These are phyloP conservation scores for Salix brachista DNA, from an alignment of 345 rosid genomes.

Conservation along the genomic window DNA sequence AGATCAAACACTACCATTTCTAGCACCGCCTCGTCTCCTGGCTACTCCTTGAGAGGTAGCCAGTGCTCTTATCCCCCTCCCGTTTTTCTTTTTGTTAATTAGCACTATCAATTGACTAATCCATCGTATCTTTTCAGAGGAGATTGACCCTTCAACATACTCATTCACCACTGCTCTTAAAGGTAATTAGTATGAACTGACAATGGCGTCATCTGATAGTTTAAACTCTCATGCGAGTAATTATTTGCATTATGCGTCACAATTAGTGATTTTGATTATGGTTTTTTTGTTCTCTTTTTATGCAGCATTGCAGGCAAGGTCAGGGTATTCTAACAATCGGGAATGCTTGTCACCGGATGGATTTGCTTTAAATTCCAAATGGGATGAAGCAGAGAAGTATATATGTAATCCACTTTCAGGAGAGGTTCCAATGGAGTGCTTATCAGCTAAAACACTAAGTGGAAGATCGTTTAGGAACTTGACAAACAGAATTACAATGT, in stretches of 20 bases:
- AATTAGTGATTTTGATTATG: background rate
- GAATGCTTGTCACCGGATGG: conserved; percentile 77
- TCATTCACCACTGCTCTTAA: conserved; percentile 82
- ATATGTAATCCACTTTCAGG: conserved; percentile 98
- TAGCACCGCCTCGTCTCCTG: conserved; percentile 96
- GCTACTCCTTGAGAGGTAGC: conserved; percentile 35
- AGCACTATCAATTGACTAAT: background rate
- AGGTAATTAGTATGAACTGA: conserved; percentile 32
- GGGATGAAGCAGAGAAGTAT: conserved; percentile 97
- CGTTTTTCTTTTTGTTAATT: background rate
- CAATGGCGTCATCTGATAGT: background rate
- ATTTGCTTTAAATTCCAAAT: conserved; percentile 78
- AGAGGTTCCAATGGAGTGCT: conserved; percentile 92
- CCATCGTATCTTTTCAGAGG: conserved; percentile 47
- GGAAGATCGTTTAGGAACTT: conserved; percentile 64
- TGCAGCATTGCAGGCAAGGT: conserved; percentile 82
- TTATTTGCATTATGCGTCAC: background rate
- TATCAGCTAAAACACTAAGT: conserved; percentile 75
- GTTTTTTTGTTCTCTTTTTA: background rate
- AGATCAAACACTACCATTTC: conserved; percentile 63
- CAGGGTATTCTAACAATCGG: conserved; percentile 38
- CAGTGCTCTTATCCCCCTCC: background rate
- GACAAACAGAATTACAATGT: conserved; percentile 49
- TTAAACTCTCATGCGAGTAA: background rate
- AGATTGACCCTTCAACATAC: conserved; percentile 89